Base-by-base conservation (phyloP, 805 yeast genomes). In the Yarrowia sp. region DNA sequence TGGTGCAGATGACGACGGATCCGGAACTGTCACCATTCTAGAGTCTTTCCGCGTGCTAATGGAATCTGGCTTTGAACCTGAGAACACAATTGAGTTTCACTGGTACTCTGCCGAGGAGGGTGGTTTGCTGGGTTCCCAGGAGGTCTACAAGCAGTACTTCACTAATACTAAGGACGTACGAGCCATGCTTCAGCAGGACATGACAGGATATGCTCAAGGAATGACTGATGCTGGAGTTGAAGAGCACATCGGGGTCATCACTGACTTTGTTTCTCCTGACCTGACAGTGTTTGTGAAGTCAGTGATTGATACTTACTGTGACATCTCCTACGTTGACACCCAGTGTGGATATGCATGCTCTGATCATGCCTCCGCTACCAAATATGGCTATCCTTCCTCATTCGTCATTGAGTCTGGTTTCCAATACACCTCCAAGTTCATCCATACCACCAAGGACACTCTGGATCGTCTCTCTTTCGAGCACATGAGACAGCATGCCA, bases 31-130 rank as follows among this genome's bases (percentile, higher is more conserved):
- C 4, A 87, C 96, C 2, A 82, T 84, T 33, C 75, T 92, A 64
- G 96, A 92, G 74, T 85, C 92, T 1, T 81, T 92, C 70, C 81
- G 95, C 68, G 75, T 89, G 16, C 76, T 90, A 28, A 74, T 82
- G 8, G 78, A 76, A 36, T 67, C 74, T 24, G 77, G 79, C 0
- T 81, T 81, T 68, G 70, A 76, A 66, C 91, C 92, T 14, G 76
- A 81, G 46, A 90, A 91, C 75, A 84, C 96, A 0, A 76, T 93
- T 19, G 96, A 93, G 74, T 92, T 93, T 78, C 98, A 93, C 76
- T 93, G 91, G 81, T 93, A 91, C 78, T 84, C 96, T 28, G 98
- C 96, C 1, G 98, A 93, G 78, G 98, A 93, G 80, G 92, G 90
- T 67, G 98, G 97, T 0, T 78, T 90, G 65, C 78, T 90, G 62